Conservation (phyloP, 768 basidiomycete genomes). For the Mycena filopes region DNA sequence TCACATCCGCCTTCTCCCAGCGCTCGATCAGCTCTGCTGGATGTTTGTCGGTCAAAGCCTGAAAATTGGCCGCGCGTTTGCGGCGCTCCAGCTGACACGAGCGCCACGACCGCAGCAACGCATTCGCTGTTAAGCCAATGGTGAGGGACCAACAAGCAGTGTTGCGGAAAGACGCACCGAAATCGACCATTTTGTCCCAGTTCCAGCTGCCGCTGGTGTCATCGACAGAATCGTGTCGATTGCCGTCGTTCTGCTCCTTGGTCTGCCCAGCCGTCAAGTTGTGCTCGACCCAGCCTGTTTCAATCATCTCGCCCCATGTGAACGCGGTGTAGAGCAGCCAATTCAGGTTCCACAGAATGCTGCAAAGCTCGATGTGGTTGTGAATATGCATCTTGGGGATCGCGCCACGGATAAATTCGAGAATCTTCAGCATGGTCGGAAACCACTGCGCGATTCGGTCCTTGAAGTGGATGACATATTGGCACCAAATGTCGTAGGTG, state of each 20-base stretch:
- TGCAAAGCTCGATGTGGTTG: constrained; percentile 39
- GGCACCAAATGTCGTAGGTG: constrained; percentile 45
- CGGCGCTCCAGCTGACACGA: neutral
- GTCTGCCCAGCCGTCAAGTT: constrained; percentile 42
- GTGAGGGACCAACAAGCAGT: too few species aligned
- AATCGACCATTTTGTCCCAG: constrained; percentile 35
- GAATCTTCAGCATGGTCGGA: constrained; percentile 14
- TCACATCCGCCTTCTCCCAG: neutral
- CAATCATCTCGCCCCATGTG: constrained; percentile 42
- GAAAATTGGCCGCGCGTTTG: neutral
- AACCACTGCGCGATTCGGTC: constrained; percentile 36
- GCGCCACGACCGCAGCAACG: constrained; percentile 1
- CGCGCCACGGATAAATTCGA: constrained; percentile 35
- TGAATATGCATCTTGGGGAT: constrained; percentile 45
- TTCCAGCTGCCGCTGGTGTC: constrained; percentile 40
- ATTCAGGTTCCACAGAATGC: constrained; percentile 37
- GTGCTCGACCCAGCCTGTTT: constrained; percentile 39
- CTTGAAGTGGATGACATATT: constrained; percentile 34
- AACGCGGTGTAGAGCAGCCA: constrained; percentile 37
- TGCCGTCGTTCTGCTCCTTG: constrained; percentile 42
- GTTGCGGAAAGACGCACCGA: too few species aligned
- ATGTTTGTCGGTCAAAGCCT: neutral
- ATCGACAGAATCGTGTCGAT: constrained; percentile 44
- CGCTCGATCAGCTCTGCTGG: neutral
- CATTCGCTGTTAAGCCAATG: neutral